These are phyloP conservation scores for Serendipita vermifera DNA, from an alignment of 768 basidiomycete species.

Conservation along the genomic window DNA sequence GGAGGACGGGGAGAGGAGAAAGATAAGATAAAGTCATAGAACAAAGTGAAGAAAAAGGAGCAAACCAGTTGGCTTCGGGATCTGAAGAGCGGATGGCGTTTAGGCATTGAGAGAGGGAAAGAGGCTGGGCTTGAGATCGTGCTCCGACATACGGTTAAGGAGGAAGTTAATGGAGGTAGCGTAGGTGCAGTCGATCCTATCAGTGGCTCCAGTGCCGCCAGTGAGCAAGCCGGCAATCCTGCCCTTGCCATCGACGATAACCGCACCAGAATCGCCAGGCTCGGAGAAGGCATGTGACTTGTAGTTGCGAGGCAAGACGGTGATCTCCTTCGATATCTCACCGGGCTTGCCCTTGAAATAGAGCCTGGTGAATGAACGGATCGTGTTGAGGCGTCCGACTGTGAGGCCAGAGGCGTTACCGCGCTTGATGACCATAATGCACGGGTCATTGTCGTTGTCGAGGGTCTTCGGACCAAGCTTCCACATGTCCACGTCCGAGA, in stretches of 20 bases:
- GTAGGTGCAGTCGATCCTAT: constrained; percentile 26
- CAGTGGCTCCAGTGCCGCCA: constrained; percentile 22
- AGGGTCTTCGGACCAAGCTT: constrained; percentile 21
- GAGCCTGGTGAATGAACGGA: constrained; percentile 24
- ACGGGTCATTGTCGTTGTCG: constrained; percentile 22
- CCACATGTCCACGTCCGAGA: constrained; percentile 24
- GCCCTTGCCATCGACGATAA: constrained; percentile 25
- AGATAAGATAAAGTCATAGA: no score
- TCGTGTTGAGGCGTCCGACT: constrained; percentile 25
- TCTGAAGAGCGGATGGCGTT: no score
- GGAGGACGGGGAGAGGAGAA: no score
- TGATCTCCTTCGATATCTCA: constrained; percentile 23
- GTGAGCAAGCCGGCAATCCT: constrained; percentile 28
- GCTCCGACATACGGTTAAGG: constrained; percentile 17
- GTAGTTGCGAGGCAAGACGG: constrained; percentile 22
- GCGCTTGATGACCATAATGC: constrained; percentile 26
- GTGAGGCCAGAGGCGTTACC: constrained; percentile 27
- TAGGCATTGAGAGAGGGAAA: no score
- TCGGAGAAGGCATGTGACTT: constrained; percentile 25
- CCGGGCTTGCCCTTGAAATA: constrained; percentile 17
- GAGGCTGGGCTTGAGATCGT: not conserved
- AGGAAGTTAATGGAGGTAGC: constrained; percentile 29
- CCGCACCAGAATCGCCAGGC: constrained; percentile 28
- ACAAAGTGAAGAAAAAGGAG: no score
- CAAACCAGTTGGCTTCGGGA: no score